Evolutionary conservation across 2,329 filamentous ascomycete genomes (phyloP), one percentile per base, ranked within the genome.

Genomic region (Alternaria hordeiaustralica): DNA sequence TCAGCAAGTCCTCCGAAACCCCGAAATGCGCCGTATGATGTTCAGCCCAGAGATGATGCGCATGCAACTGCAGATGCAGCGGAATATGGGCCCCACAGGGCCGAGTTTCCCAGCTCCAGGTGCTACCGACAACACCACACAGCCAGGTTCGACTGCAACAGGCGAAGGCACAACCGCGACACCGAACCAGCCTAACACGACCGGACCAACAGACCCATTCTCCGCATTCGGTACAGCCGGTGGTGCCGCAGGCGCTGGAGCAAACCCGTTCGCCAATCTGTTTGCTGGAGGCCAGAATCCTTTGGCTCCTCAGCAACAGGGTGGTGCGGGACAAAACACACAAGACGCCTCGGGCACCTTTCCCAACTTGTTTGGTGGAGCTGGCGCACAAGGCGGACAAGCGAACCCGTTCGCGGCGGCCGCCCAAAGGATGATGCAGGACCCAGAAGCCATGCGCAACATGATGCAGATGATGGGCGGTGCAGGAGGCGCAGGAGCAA

Each of bases 1-100:
- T 21, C 89, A 94, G 71, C 89, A 96, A 76, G 91, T 97, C 81
- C 88, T 99, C 73, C 90, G 93, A 64, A 96, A 94, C 23, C 94
- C 94, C 0, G 88, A 94, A 67, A 94, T 98, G 82, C 88, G 96
- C 74, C 87, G 92, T 55, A 96, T 98, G 92, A 90, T 99, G 86
- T 95, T 93, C 66, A 94, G 96, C 76, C 96, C 96, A 5, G 88
- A 93, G 47, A 89, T 93, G 72, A 88, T 99, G 68, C 87, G 93
- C 61, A 89, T 92, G 78, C 93, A 94, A 73, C 88, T 93, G 74
- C 89, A 93, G 65, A 91, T 98, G 89, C 91, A 94, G 77, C 87
- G 92, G 63, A 81, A 82, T 61, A 87, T 90, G 83, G 83, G 83
- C 7, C 82, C 86, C 84, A 47, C 50, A 23, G 63, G 72, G 9